A percentile compares a stretch with the other conserved stretches of the same genome.
Conservation (phyloP, 129 eudicot genomes). For the Flaveria ramosissima region DNA sequence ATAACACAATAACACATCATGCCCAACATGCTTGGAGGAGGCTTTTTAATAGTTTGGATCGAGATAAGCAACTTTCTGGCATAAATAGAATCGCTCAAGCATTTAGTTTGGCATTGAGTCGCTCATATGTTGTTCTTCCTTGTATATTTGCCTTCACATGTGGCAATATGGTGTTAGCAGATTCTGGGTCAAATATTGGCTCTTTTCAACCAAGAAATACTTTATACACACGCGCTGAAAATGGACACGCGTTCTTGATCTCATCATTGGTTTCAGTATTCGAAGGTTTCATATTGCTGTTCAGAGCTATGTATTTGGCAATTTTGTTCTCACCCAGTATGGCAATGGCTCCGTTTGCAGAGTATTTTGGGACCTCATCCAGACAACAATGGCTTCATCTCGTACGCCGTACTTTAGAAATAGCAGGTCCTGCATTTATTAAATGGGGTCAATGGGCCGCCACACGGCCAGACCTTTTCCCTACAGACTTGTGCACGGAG, state of each 20-base stretch:
- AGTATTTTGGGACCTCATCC: slow-evolving; percentile 57
- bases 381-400: slow-evolving; percentile 78
- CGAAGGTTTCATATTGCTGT: slow-evolving; percentile 57
- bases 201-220: slow-evolving; percentile 44
- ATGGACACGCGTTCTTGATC: slow-evolving; percentile 54
- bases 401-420: slow-evolving; percentile 75
- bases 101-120: slow-evolving; percentile 71
- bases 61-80: slow-evolving; percentile 27
- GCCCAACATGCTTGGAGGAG: slow-evolving; percentile 79
- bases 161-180: slow-evolving; percentile 56
- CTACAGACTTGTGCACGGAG: slow-evolving; percentile 72
- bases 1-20: slow-evolving; percentile 52
- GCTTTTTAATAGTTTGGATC: slow-evolving; percentile 35
- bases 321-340: slow-evolving; percentile 79
- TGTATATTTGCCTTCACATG: slow-evolving; percentile 61
- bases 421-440: slow-evolving; percentile 91
- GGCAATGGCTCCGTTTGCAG: slow-evolving; percentile 86
- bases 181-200: slow-evolving; percentile 47
- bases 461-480: slow-evolving; percentile 85
- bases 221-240: slow-evolving; percentile 55
- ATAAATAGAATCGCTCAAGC: slow-evolving; percentile 71
- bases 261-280: slow-evolving; percentile 50
- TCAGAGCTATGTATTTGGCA: slow-evolving; percentile 67
- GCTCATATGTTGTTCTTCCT: slow-evolving; percentile 67
- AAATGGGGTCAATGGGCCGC: slow-evolving; percentile 99